Percentiles rank a stretch among this genome's conserved stretches.
Evolutionary conservation across 208 protist genomes (phyloP).

Genomic region (Ichthyophonus hoferi): DNA sequence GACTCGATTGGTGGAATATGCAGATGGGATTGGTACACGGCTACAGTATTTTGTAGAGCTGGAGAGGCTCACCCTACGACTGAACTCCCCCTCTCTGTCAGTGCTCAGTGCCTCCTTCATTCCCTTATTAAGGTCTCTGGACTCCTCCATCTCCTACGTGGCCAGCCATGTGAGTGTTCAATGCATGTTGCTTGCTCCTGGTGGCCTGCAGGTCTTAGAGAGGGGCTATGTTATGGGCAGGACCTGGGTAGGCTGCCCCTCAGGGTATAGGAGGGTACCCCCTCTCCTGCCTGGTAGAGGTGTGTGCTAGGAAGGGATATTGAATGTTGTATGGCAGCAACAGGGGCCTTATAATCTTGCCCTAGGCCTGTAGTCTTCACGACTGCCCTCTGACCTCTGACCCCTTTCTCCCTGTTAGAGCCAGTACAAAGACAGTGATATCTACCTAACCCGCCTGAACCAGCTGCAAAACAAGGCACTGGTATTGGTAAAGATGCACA

Average conservation of each 20-base stretch:
- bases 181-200: no score
- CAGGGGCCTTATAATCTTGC: no score
- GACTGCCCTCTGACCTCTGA: not conserved
- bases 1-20: not conserved
- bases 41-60: not conserved
- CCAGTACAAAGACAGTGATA: not conserved
- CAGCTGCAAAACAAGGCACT: slow-evolving; percentile 18
- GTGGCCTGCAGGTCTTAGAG: no score
- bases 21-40: not conserved
- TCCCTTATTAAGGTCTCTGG: not conserved
- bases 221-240: no score
- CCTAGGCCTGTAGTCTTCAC: no score
- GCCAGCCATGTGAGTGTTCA: not conserved
- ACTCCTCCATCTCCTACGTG: not conserved
- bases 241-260: no score
- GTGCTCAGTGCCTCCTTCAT: not conserved
- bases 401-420: not conserved
- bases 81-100: not conserved
- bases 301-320: no score
- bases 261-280: no score
- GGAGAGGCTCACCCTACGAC: slow-evolving; percentile 4
- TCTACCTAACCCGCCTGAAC: not conserved
- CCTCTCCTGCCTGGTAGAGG: no score
- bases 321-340: no score
- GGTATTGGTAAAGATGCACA: slow-evolving; percentile 28